Evolutionary conservation across 306 rosid species (phyloP).

Genomic region (Pyrus pyrifolia): DNA sequence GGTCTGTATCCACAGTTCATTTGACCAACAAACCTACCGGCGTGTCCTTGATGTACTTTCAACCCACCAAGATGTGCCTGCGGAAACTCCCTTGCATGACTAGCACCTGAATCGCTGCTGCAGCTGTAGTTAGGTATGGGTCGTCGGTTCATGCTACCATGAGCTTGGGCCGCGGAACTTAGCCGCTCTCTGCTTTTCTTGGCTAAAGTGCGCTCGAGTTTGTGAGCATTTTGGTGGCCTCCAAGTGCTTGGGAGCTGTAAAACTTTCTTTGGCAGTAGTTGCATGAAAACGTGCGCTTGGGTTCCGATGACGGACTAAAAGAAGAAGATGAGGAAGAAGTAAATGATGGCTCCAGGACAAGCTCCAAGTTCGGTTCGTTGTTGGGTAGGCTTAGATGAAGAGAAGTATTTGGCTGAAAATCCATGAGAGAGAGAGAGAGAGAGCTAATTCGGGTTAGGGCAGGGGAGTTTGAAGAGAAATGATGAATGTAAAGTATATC

Average conservation of each 20-base stretch:
- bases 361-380: slow-evolving; percentile 47
- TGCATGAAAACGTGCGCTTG: slow-evolving; percentile 58
- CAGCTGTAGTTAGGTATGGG: background rate
- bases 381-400: slow-evolving; percentile 33
- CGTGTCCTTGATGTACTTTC: slow-evolving; percentile 14
- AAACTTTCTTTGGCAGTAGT: slow-evolving; percentile 80
- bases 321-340: slow-evolving; percentile 34
- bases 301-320: slow-evolving; percentile 27
- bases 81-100: slow-evolving; percentile 1
- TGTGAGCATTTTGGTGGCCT: slow-evolving; percentile 94
- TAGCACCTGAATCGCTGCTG: background rate
- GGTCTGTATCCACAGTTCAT: slow-evolving; percentile 20
- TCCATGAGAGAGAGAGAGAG: slow-evolving; percentile 28
- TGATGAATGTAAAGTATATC: slow-evolving; percentile 10
- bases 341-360: slow-evolving; percentile 50
- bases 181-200: slow-evolving; percentile 73
- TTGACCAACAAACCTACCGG: slow-evolving; percentile 8
- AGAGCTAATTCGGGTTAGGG: background rate
- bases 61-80: background rate
- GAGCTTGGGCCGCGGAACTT: slow-evolving; percentile 24
- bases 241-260: slow-evolving; percentile 89
- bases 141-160: background rate
- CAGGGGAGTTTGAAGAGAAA: background rate
- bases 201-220: slow-evolving; percentile 77
- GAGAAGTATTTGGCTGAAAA: slow-evolving; percentile 51